A percentile compares a stretch with the other conserved stretches of the same genome.
Evolutionary conservation across 2,329 filamentous ascomycete genomes (phyloP).

Genomic region (Ophiognomonia clavigignenti-juglandacearum): DNA sequence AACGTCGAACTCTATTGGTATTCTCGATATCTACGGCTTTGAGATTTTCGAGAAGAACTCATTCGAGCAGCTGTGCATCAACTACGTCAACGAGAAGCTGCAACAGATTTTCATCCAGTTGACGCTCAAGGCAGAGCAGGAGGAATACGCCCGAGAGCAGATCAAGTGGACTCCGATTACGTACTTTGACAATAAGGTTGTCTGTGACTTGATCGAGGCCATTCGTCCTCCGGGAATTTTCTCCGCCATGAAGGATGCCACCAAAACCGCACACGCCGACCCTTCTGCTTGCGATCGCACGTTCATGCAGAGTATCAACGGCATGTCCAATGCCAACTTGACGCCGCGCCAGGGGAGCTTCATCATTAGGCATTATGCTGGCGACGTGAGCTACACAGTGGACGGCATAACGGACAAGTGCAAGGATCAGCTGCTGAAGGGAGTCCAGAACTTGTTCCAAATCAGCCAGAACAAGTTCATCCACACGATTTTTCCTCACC

Average conservation of each 20-base stretch:
- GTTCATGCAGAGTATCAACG: conserved; percentile 89
- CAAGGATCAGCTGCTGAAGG: conserved; percentile 95
- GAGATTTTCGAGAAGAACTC: conserved; percentile 99
- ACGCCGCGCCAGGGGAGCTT: conserved; percentile 91
- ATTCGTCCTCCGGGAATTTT: conserved; percentile 87
- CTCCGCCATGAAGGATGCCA: conserved; percentile 93
- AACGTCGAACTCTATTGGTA: conserved; percentile 83
- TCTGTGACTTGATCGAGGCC: conserved; percentile 95
- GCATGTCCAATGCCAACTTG: conserved; percentile 87
- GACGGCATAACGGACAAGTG: conserved; percentile 99
- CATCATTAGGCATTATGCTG: conserved; percentile 98
- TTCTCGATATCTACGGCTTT: conserved; percentile 98
- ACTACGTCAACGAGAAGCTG: conserved; percentile 98
- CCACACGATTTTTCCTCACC: conserved; percentile 82
- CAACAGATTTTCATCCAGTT: conserved; percentile 99
- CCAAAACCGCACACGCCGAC: conserved; percentile 96
- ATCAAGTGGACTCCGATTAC: conserved; percentile 99
- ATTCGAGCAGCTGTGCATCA: conserved; percentile 98
- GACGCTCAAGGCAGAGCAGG: conserved; percentile 93
- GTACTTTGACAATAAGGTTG: conserved; percentile 99
- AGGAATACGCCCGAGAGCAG: conserved; percentile 92
- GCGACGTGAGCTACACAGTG: conserved; percentile 90
- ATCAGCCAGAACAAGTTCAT: conserved; percentile 81
- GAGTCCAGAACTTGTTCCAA: conserved; percentile 80
- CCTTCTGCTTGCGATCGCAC: conserved; percentile 90